phyloP scores from a whole-genome alignment of 2,329 filamentous ascomycete species.

The Fusarium haematococcum region DNA sequence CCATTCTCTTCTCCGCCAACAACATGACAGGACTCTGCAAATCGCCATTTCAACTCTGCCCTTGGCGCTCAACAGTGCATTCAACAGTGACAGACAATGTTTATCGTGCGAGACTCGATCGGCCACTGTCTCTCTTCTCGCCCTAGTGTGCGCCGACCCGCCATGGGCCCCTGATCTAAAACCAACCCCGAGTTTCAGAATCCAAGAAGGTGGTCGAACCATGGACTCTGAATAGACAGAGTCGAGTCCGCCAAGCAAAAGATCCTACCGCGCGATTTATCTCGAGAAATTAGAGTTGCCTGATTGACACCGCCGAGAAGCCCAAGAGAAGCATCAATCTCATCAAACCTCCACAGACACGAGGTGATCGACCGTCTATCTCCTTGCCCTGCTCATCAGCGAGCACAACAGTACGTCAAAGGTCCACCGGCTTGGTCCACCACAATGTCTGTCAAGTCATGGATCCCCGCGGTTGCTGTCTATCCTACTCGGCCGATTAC shows the following conservation, averaged over 20 bases:
- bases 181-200: slow-evolving; percentile 41
- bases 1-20: background rate
- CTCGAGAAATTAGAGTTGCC: slow-evolving; percentile 15
- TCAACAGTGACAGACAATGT: background rate
- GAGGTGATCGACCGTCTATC: slow-evolving; percentile 14
- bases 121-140: slow-evolving; percentile 4
- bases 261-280: slow-evolving; percentile 14
- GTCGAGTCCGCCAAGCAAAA: slow-evolving; percentile 19
- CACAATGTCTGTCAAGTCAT: background rate
- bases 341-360: slow-evolving; percentile 25
- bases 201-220: slow-evolving; percentile 29
- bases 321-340: background rate
- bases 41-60: slow-evolving; percentile 20
- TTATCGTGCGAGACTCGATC: background rate
- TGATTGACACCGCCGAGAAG: background rate
- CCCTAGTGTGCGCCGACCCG: slow-evolving; percentile 10
- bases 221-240: slow-evolving; percentile 5
- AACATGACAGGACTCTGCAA: slow-evolving; percentile 5
- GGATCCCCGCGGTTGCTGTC: background rate
- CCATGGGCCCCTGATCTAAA: slow-evolving; percentile 31
- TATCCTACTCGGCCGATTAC: slow-evolving; percentile 1
- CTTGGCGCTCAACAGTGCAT: background rate
- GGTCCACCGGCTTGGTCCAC: background rate
- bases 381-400: background rate
- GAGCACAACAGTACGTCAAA: background rate